Evolutionary conservation across 164 flowering plant genomes (phyloP), one percentile per base, ranked within the genome.

Genomic region (Umbellularia californica): DNA sequence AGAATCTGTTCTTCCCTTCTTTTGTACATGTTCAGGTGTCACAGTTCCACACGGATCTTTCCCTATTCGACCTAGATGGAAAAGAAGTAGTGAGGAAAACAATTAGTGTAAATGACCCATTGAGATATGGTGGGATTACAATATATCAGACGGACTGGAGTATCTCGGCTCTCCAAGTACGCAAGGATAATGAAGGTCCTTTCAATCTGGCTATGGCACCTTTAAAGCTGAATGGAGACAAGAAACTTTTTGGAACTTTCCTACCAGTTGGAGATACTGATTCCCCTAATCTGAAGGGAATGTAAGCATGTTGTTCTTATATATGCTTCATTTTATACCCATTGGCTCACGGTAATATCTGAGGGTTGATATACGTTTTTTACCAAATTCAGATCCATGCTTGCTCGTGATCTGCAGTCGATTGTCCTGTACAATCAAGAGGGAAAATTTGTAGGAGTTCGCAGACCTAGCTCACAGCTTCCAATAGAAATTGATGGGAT

Each of bases 131-230:
- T 30, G 98, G 98, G 68, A 77, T 95, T 77, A 93, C 98, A 5
- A 88, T 95, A 67, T 95, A 93, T 80, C 99, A 95, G 77, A 95
- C 98, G 17, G 98, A 95, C 82, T 95, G 97, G 98, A 89, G 97
- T 75, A 71, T 95, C 69, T 90, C 98, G 13, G 97, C 97, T 28
- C 83, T 95, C 51, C 98, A 93, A 84, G 60, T 95, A 73, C 82
- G 82, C n/a, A 95, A 87, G 83, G 85, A 91, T 77, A 85, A 76
- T 82, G 93, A 92, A 85, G 98, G 99, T 7, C 99, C 98, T 72
- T 95, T 92, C 81, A 95, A 95, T 87, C 85, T 95, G 89, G 92
- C 98, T n/a, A 80, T 95, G 95, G 99, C 98, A 72, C 98, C 98
- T 78, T 79, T 95, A 72, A 73, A 90, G 84, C 28, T 91, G 73